These are phyloP conservation scores for Ustilago trichophora DNA, from an alignment of 1,284 basidiomycete species.

Conservation along the genomic window DNA sequence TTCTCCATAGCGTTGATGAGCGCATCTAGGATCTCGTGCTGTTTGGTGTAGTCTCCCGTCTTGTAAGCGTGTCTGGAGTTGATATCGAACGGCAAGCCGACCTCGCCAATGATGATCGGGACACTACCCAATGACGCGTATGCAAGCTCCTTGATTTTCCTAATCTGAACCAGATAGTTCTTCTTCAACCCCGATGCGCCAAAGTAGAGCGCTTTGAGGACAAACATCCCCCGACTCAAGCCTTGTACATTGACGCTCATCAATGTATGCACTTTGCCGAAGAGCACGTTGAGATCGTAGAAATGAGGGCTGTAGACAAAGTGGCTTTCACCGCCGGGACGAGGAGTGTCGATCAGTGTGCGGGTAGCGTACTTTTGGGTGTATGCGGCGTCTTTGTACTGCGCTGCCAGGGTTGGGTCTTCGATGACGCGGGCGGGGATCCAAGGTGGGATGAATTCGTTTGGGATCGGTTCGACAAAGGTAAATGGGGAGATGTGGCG, in stretches of 20 bases:
- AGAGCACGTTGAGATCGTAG: conserved; percentile 65
- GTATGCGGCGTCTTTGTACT: conserved; percentile 28
- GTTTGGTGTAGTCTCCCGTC: conserved; percentile 74
- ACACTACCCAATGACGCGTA: conserved; percentile 50
- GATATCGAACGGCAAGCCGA: conserved; percentile 64
- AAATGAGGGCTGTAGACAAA: conserved; percentile 64
- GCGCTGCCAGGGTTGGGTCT: conserved; percentile 6
- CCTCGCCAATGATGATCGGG: conserved; percentile 61
- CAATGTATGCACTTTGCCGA: conserved; percentile 49
- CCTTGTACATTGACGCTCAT: conserved; percentile 65
- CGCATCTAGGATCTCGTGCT: conserved; percentile 66
- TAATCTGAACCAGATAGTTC: conserved; percentile 53
- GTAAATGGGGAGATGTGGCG: conserved; percentile 7
- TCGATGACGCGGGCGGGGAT: conserved; percentile 16
- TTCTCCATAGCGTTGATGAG: conserved; percentile 64
- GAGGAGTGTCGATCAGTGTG: conserved; percentile 41
- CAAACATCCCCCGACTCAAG: conserved; percentile 58
- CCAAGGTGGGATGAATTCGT: conserved; percentile 65
- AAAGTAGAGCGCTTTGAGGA: conserved; percentile 58
- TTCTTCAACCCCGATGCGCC: conserved; percentile 46
- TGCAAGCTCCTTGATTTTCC: conserved; percentile 33
- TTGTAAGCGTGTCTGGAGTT: conserved; percentile 43
- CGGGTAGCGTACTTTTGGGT: conserved; percentile 39
- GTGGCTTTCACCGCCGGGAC: conserved; percentile 34
- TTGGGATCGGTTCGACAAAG: conserved; percentile 64